Conservation (phyloP, 768 basidiomycete species). For the Phaffia australis region DNA sequence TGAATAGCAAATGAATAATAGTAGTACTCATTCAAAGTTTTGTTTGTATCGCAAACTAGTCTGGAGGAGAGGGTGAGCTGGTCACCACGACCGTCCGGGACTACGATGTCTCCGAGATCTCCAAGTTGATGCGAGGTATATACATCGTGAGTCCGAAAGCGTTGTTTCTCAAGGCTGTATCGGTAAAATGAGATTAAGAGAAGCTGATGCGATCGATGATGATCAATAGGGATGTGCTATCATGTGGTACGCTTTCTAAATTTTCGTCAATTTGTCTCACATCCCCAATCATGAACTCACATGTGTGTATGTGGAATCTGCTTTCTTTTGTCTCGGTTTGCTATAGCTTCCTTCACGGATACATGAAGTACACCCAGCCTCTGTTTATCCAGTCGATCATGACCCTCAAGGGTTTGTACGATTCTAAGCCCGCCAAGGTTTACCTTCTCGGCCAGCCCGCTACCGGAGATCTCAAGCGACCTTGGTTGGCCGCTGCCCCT, state of each 20-base stretch:
- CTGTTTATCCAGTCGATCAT: conserved; percentile 90
- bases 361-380: conserved; percentile 91
- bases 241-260: conserved; percentile 62
- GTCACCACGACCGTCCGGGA: conserved; percentile 86
- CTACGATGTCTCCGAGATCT: conserved; percentile 80
- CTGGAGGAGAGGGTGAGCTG: conserved; percentile 51
- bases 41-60: background rate
- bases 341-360: conserved; percentile 50
- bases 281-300: background rate
- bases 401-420: conserved; percentile 83
- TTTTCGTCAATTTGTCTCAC: background rate
- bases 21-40: too few species aligned
- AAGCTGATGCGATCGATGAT: background rate
- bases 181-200: background rate
- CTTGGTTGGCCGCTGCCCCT: conserved; percentile 58
- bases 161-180: conserved; percentile 38
- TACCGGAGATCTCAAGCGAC: conserved; percentile 76
- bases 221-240: conserved; percentile 53
- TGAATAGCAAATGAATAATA: too few species aligned
- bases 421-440: conserved; percentile 61
- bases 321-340: background rate
- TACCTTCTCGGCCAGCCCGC: conserved; percentile 68
- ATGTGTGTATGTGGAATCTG: background rate
- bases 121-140: conserved; percentile 48
- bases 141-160: conserved; percentile 33